Base-by-base conservation (phyloP, 2,329 filamentous ascomycete species). In the Fusarium irregulare region DNA sequence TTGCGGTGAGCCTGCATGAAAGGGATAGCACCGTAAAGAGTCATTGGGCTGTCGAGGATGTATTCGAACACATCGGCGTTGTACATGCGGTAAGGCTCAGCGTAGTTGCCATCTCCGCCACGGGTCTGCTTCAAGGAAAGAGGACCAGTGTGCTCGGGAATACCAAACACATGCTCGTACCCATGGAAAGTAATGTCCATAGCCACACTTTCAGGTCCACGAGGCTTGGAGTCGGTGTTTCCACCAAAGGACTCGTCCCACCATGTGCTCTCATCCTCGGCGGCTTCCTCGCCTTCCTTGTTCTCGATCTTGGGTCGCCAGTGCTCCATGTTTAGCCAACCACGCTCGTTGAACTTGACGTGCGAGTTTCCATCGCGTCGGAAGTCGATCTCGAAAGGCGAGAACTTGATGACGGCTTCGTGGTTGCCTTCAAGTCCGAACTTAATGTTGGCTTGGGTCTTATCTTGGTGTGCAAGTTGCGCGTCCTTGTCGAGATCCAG, bases 41-140 rank as follows among this genome's bases (percentile, higher is more conserved):
- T 98, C 96, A 99, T 99, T 1, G 96, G 94, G 80, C 94, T 98
- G 80, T 98, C 93, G 75, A 98, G 87, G 75, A 97, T 91, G 79
- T 99, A 99, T 82, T 99, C 96, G 75, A 99, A 99, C 13, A 99
- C 96, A 78, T 99, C 96, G 32, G 93, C 88, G 80, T 99, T 99
- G 84, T 98, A 98, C 80, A 99, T 82, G 40, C 96, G 89, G 82
- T 99, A 99, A 1, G 96, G 96, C 68, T 99, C 93, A 12, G 87
- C 85, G 80, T 96, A 93, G 74, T 93, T 93, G 66, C 92, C 93
- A 21, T 93, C 88, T 25, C 94, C 94, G 55, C 95, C 96, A 56
- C 93, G 91, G 14, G 96, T 99, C 79, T 97, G 90, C 81, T 92
- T 96, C 73, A 99, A 83, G 1, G 95, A 97, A 47, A 99, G 80